phyloP scores from a whole-genome alignment of 2,329 filamentous ascomycete species.

The Taxawa tesnikishii region DNA sequence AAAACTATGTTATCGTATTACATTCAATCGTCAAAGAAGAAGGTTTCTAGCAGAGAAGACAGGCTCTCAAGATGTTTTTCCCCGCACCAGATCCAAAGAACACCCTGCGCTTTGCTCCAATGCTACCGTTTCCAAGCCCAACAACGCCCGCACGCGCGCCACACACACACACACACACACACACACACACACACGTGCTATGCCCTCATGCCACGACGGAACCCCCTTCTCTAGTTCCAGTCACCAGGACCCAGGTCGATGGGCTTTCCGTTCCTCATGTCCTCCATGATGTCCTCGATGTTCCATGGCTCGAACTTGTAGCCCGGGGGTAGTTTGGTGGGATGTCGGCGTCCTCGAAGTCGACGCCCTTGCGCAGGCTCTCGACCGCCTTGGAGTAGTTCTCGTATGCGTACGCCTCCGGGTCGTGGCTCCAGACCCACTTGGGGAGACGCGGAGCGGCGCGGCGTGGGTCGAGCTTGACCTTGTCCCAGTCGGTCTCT shows the following conservation, averaged over 20 bases:
- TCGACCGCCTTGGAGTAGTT: slow-evolving; percentile 29
- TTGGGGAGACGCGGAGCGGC: slow-evolving; percentile 32
- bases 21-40: no score
- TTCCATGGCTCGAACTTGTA: slow-evolving; percentile 26
- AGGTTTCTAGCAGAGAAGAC: no score
- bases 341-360: slow-evolving; percentile 29
- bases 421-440: slow-evolving; percentile 35
- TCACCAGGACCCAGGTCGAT: slow-evolving; percentile 22
- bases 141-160: no score
- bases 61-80: no score
- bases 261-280: slow-evolving; percentile 20
- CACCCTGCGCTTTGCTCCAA: no score
- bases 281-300: slow-evolving; percentile 29
- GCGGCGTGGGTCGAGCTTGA: slow-evolving; percentile 30
- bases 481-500: slow-evolving; percentile 36
- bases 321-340: slow-evolving; percentile 31
- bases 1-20: no score
- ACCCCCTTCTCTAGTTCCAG: slow-evolving; percentile 17
- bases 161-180: no score
- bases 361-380: slow-evolving; percentile 26
- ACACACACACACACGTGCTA: no score
- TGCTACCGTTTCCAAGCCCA: no score
- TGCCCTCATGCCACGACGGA: no score
- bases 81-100: no score
- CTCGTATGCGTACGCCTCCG: slow-evolving; percentile 31